These are phyloP conservation scores for Piper longum DNA, from an alignment of 164 flowering plant genomes.

Conservation along the genomic window DNA sequence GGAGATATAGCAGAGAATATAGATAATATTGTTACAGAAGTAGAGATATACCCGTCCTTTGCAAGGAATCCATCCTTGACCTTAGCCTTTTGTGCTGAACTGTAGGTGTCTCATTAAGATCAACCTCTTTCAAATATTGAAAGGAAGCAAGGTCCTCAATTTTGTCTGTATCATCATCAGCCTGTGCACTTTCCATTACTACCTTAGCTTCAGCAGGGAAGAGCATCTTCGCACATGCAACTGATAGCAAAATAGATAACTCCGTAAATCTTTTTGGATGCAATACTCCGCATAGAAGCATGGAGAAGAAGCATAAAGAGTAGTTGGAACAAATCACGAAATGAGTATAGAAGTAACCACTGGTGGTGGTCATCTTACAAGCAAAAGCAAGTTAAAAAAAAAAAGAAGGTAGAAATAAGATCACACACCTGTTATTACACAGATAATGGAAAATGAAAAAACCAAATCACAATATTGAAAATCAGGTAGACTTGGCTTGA, in stretches of 20 bases:
- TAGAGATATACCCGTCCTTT: constrained; percentile 36
- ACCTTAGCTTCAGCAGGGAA: constrained; percentile 2
- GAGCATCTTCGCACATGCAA: constrained; percentile 9
- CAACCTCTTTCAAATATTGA: constrained; percentile 38
- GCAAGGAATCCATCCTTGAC: constrained; percentile 35
- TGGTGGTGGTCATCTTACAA: no score
- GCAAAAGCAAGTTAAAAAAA: background rate
- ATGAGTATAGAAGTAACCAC: background rate
- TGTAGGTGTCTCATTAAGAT: constrained; percentile 48
- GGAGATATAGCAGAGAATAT: background rate
- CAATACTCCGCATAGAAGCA: background rate
- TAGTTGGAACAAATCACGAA: background rate
- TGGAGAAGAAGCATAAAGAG: background rate
- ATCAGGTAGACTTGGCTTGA: no score
- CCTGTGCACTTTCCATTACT: constrained; percentile 33
- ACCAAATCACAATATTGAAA: no score
- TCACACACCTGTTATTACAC: background rate
- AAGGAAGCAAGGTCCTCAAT: constrained; percentile 27
- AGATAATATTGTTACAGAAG: background rate
- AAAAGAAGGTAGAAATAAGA: background rate
- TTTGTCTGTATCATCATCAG: constrained; percentile 36
- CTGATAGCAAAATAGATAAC: constrained; percentile 3
- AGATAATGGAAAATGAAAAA: no score
- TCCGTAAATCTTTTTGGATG: background rate
- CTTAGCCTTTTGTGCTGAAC: constrained; percentile 30